Conservation (phyloP, 331 rosid genomes). For the Dryas integrifolia region DNA sequence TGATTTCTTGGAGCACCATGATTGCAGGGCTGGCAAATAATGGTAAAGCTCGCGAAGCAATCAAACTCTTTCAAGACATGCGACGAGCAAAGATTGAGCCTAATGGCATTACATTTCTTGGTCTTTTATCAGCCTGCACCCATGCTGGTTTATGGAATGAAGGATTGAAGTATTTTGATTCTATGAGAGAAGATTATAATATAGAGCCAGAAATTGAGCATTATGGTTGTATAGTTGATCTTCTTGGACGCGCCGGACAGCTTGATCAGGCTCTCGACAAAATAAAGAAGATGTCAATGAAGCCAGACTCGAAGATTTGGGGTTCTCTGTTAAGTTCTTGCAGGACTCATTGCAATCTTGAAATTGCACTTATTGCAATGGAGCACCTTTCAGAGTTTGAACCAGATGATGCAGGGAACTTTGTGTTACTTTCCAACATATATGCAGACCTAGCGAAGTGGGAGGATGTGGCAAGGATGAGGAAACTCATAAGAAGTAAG, state of each 20-base stretch:
- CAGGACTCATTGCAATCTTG: slow-evolving; percentile 59
- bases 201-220: slow-evolving; percentile 61
- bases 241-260: slow-evolving; percentile 59
- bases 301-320: slow-evolving; percentile 73
- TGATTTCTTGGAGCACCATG: slow-evolving; percentile 79
- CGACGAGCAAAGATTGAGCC: slow-evolving; percentile 39
- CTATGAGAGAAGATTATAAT: slow-evolving; percentile 37
- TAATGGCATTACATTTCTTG: slow-evolving; percentile 65
- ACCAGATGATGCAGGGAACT: slow-evolving; percentile 74
- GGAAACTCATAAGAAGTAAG: slow-evolving; percentile 55
- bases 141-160: slow-evolving; percentile 71
- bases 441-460: slow-evolving; percentile 64
- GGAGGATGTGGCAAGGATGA: slow-evolving; percentile 56
- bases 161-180: slow-evolving; percentile 51
- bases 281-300: slow-evolving; percentile 59
- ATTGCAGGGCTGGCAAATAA: slow-evolving; percentile 64
- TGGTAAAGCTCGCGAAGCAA: slow-evolving; percentile 57
- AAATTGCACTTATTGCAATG: slow-evolving; percentile 56
- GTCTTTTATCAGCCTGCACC: slow-evolving; percentile 63
- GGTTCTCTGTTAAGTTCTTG: slow-evolving; percentile 69
- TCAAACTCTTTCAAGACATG: slow-evolving; percentile 55
- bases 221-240: slow-evolving; percentile 79
- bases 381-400: slow-evolving; percentile 58
- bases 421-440: slow-evolving; percentile 62
- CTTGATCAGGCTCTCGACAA: slow-evolving; percentile 54